Base-by-base conservation (phyloP, 163 green algal species). In the Scenedesmus sp. region DNA sequence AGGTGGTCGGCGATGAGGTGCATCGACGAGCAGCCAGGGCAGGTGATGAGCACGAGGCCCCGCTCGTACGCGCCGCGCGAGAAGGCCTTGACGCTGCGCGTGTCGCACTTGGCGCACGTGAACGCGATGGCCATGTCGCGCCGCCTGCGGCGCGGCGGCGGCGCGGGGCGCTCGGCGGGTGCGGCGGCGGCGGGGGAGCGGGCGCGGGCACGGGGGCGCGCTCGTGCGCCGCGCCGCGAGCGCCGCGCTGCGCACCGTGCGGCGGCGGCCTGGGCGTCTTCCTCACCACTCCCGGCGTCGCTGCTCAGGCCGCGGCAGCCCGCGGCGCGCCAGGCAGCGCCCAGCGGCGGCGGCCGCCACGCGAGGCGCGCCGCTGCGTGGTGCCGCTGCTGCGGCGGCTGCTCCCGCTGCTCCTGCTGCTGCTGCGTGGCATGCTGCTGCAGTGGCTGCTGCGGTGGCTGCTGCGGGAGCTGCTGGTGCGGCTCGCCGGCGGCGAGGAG, bases 1-100 rank as follows among this genome's bases (percentile, higher is more conserved):
- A 93, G 71, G 45, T 89, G 63, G 77, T 96, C 91, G 9, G 92
- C 90, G 20, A 96, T 90, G n/a, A 96, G 81, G 79, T 96, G 92
- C 26, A 80, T 50, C 15, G 66, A 74, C 28, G 87, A 17, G 69
- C 92, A 96, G 45, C 85, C 87, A 29, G 89, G 83, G 77, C 92
- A 96, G 9, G 70, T 72, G 2, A 94, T 86, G 1, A 96, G 83
- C 7, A 96, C 92, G 15, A 96, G 76, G 0, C 91, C 91, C 2
- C 60, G 42, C 64, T 92, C 77, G 70, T 94, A 96, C 15, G 85
- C 69, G 6, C 86, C 34, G 28, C 84, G 84, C 73, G 63, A 89
- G 81, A 96, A 94, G 22, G 86, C 72, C 83, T 96, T 95, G 44
- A 81, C 86, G 0, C 84, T 77, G 13, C 92, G 85, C 3, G 86